A percentile compares a stretch with the other conserved stretches of the same genome.
phyloP scores from a whole-genome alignment of 1,284 basidiomycete species.

The Puccinia novopanici region DNA sequence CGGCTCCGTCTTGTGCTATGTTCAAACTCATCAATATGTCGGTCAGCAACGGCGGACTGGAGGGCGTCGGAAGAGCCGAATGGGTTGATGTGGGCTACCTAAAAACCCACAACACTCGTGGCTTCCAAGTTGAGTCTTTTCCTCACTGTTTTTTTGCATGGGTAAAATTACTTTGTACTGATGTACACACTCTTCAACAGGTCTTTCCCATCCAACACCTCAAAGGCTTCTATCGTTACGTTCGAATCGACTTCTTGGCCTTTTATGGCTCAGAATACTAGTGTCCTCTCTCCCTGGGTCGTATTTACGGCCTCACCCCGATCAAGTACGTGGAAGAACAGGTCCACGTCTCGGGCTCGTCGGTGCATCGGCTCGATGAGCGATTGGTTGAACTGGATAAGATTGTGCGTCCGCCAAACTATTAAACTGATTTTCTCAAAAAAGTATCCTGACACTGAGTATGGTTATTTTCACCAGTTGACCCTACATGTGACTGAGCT shows the following conservation, averaged over 20 bases:
- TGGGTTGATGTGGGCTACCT: slow-evolving; percentile 70
- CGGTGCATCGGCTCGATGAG: slow-evolving; percentile 71
- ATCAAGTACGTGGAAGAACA: slow-evolving; percentile 92
- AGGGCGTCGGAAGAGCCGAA: slow-evolving; percentile 53
- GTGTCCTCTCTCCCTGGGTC: slow-evolving; percentile 87
- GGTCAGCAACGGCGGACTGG: slow-evolving; percentile 55
- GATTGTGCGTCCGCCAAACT: background rate
- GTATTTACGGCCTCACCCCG: slow-evolving; percentile 94
- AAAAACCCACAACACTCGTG: slow-evolving; percentile 81
- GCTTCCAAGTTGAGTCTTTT: slow-evolving; percentile 72
- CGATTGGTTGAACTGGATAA: slow-evolving; percentile 57
- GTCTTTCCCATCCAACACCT: slow-evolving; percentile 67
- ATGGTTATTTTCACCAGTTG: background rate
- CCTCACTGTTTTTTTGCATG: slow-evolving; percentile 5
- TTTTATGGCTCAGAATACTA: slow-evolving; percentile 95
- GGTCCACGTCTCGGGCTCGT: slow-evolving; percentile 72
- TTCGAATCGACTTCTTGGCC: slow-evolving; percentile 90
- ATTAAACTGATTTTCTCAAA: too few species aligned
- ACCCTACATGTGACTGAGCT: slow-evolving; percentile 1
- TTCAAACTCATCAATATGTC: slow-evolving; percentile 86
- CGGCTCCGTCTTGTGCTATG: too few species aligned
- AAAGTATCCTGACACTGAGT: too few species aligned
- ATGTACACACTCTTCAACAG: slow-evolving; percentile 61
- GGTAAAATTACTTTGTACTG: background rate
- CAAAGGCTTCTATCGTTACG: slow-evolving; percentile 81